Evolutionary conservation across 768 basidiomycete species (phyloP), one percentile per base, ranked within the genome.

Genomic region (Lactarius hatsudake): DNA sequence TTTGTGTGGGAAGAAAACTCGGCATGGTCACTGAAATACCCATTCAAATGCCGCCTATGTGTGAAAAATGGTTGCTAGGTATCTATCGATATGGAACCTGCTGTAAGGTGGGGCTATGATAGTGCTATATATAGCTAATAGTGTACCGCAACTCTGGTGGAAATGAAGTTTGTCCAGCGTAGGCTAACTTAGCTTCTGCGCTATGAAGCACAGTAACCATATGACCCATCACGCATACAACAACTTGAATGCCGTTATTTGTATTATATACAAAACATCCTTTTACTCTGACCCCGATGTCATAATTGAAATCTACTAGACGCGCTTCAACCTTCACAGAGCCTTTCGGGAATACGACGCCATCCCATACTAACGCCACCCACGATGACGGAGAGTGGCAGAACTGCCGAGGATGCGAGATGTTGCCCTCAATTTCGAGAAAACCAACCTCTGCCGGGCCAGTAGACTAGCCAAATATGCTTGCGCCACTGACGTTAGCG

Each of bases 401-500:
- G 38, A 55, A 67, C 43, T 38, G 62, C 42, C 51, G 61, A 15
- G 65, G 65, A 59, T 67, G 68, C 10, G 68, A 69, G 32, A 67
- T 61, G n/a, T n/a, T n/a, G n/a, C n/a, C n/a, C n/a, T n/a, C n/a
- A n/a, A n/a, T n/a, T n/a, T n/a, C n/a, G 57, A 62, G 9, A 69
- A 28, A 36, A 1, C 81, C 81, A 58, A 76, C 78, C 64, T 78
- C 74, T 20, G 72, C 67, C 5, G 57, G 58, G 12, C 76, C 81
- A 13, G 70, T 72, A 62, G 84, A 83, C 48, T 72, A 68, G 20
- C 85, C 83, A 65, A 83, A 81, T 56, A 85, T 79, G 26, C 81
- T 70, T 2, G 83, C 83, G 1, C 84, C 85, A 1, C 79, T 77
- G 18, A 72, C 72, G 3, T 78, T 78, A 1, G 79, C 76, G 20